Evolutionary conservation across 2,329 filamentous ascomycete species (phyloP).

Genomic region (Conoideocrella luteorostrata): DNA sequence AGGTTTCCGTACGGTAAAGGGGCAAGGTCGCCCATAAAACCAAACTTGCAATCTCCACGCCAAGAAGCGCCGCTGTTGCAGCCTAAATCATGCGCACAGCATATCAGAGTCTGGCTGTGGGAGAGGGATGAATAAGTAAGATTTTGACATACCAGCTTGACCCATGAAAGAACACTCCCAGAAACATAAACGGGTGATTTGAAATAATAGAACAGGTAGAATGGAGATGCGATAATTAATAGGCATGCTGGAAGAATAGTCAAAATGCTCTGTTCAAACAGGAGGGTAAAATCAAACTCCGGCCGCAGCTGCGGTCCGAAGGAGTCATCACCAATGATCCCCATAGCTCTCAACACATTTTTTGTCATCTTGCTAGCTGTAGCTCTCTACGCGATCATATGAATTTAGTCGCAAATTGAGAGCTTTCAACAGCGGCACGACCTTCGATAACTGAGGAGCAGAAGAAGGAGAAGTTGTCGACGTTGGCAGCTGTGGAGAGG

Average conservation of each 20-base stretch:
- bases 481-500: no score
- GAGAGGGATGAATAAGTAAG: no score
- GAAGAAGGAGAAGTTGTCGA: no score
- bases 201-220: conserved; percentile 7
- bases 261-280: conserved; percentile 14
- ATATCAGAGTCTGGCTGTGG: not conserved
- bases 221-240: conserved; percentile 5
- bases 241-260: conserved; percentile 9
- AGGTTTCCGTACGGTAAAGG: conserved; percentile 14
- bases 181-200: conserved; percentile 4
- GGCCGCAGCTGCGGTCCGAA: conserved; percentile 8
- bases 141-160: conserved; percentile 16
- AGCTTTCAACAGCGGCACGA: no score
- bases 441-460: no score
- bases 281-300: conserved; percentile 16
- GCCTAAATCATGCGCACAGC: conserved; percentile 13
- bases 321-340: no score
- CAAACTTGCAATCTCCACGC: conserved; percentile 22
- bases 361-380: no score
- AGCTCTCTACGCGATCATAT: no score
- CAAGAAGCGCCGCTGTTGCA: conserved; percentile 16
- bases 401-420: no score
- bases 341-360: no score
- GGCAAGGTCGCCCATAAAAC: conserved; percentile 9
- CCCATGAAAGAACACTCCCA: conserved; percentile 10